Conservation (phyloP, 805 yeast genomes). For the Ogataea salicorniae region DNA sequence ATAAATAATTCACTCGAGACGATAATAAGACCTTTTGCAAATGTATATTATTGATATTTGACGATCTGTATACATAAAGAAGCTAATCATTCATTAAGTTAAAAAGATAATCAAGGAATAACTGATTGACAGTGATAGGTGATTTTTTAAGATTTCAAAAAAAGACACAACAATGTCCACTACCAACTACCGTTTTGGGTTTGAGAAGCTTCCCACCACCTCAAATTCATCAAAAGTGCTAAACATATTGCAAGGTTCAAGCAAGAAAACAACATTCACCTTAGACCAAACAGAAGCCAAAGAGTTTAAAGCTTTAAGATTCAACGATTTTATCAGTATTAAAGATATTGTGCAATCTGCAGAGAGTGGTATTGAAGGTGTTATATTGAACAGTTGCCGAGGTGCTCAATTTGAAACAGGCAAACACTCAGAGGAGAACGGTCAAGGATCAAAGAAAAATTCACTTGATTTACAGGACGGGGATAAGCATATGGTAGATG, state of each 20-base stretch:
- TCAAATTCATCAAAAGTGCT: constrained; percentile 2
- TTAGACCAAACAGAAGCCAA: neutral
- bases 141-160: neutral
- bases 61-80: too few species aligned
- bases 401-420: neutral
- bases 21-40: too few species aligned
- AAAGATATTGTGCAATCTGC: constrained; percentile 12
- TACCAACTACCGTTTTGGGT: constrained; percentile 14
- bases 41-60: too few species aligned
- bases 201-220: constrained; percentile 6
- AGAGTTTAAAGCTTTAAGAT: constrained; percentile 6
- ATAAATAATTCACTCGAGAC: too few species aligned
- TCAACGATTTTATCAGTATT: constrained; percentile 10
- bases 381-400: neutral
- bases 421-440: neutral
- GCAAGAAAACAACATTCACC: neutral
- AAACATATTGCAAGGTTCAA: constrained; percentile 2
- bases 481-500: neutral
- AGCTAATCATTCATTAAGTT: too few species aligned
- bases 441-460: too few species aligned
- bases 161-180: neutral
- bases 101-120: too few species aligned
- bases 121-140: too few species aligned
- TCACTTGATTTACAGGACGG: too few species aligned
- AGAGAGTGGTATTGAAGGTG: constrained; percentile 7